Percentiles rank a stretch among this genome's conserved stretches.
phyloP scores from a whole-genome alignment of 331 rosid species.

The Acacia pycnantha region DNA sequence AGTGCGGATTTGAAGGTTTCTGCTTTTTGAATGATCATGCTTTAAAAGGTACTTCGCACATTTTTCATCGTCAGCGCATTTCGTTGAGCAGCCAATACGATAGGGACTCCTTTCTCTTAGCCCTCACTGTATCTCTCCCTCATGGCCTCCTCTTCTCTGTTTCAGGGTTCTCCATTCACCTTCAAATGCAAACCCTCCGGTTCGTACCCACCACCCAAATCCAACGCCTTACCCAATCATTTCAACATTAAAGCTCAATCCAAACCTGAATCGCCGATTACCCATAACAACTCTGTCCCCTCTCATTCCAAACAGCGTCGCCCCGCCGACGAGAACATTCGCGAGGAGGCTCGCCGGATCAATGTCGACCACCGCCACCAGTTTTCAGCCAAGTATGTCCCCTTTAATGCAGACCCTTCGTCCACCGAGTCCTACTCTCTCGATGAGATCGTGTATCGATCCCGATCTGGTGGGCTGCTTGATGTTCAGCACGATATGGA shows the following conservation, averaged over 20 bases:
- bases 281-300: slow-evolving; percentile 9
- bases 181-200: slow-evolving; percentile 29
- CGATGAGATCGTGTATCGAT: slow-evolving; percentile 74
- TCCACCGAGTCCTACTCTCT: slow-evolving; percentile 68
- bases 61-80: not conserved
- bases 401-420: slow-evolving; percentile 55
- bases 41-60: not conserved
- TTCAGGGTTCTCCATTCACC: slow-evolving; percentile 29
- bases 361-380: slow-evolving; percentile 37
- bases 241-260: slow-evolving; percentile 18
- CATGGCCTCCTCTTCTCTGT: slow-evolving; percentile 39
- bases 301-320: slow-evolving; percentile 47
- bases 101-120: not conserved
- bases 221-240: slow-evolving; percentile 15
- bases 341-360: slow-evolving; percentile 70
- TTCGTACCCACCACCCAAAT: slow-evolving; percentile 11
- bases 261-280: not conserved
- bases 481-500: slow-evolving; percentile 68
- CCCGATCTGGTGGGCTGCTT: slow-evolving; percentile 67
- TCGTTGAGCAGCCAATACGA: not conserved
- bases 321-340: slow-evolving; percentile 58
- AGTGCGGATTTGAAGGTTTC: too few relatives aligned
- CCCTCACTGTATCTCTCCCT: not conserved
- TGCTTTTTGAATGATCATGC: not conserved
- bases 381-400: slow-evolving; percentile 71